Percentiles rank a stretch among this genome's conserved stretches.
phyloP scores from a whole-genome alignment of 495 filamentous ascomycete genomes.

The Xylona heveae region DNA sequence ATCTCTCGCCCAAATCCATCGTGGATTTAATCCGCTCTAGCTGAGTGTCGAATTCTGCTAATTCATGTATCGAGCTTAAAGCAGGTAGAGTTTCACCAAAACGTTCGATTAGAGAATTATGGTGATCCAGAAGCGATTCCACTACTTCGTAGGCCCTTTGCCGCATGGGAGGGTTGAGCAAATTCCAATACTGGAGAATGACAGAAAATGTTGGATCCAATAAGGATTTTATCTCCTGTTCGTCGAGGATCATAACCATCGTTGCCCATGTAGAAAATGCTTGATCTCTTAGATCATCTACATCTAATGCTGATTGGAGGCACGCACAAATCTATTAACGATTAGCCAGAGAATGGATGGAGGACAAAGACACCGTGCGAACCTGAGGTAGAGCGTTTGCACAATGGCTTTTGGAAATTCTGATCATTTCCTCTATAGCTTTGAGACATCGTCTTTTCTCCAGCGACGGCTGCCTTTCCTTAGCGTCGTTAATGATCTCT shows the following conservation, averaged over 20 bases:
- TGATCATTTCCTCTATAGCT: conserved; percentile 78
- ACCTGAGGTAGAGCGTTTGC: conserved; percentile 74
- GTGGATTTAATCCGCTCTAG: conserved; percentile 39
- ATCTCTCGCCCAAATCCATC: conserved; percentile 36
- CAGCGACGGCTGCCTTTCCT: conserved; percentile 23
- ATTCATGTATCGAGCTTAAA: conserved; percentile 42
- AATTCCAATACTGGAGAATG: conserved; percentile 58
- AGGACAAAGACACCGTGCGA: conserved; percentile 9
- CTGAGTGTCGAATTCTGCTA: conserved; percentile 39
- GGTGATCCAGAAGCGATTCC: conserved; percentile 36
- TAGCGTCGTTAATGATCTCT: conserved; percentile 55
- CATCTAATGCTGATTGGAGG: conserved; percentile 61
- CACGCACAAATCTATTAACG: conserved; percentile 54
- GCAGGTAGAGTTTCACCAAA: conserved; percentile 58
- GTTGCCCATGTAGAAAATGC: conserved; percentile 70
- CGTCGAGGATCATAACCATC: conserved; percentile 49
- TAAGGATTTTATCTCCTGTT: conserved; percentile 55
- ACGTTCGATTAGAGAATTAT: conserved; percentile 34
- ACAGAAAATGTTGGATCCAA: conserved; percentile 78
- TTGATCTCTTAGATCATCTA: conserved; percentile 45
- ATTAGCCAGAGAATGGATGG: conserved; percentile 1
- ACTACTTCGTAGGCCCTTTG: conserved; percentile 36
- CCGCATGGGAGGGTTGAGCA: conserved; percentile 37
- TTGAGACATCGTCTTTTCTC: conserved; percentile 57
- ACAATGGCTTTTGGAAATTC: conserved; percentile 41